These are phyloP conservation scores for Moniliophthora roreri DNA, from an alignment of 1,284 basidiomycete species.

Conservation along the genomic window DNA sequence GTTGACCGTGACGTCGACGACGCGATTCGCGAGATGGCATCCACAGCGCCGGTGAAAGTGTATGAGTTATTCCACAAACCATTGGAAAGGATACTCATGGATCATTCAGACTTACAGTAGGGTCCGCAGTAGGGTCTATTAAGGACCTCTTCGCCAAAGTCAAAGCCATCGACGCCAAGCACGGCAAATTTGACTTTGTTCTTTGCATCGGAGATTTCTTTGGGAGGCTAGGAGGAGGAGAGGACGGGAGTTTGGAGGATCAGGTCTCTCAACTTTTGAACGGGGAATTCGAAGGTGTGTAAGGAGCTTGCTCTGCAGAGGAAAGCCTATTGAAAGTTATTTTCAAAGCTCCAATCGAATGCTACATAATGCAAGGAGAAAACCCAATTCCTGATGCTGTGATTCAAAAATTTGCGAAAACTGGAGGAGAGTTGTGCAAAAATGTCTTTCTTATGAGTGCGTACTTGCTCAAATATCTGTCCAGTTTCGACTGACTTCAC, in stretches of 20 bases:
- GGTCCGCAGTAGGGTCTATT: slow-evolving; percentile 81
- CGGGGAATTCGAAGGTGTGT: slow-evolving; percentile 64
- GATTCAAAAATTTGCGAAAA: slow-evolving; percentile 71
- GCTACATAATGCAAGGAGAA: slow-evolving; percentile 90
- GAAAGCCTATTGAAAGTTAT: slow-evolving; percentile 6
- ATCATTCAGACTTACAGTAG: slow-evolving; percentile 74
- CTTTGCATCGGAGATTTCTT: slow-evolving; percentile 94
- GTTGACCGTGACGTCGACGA: neutral
- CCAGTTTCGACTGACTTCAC: slow-evolving; percentile 3
- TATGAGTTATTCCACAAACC: slow-evolving; percentile 23
- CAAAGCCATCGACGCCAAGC: slow-evolving; percentile 85
- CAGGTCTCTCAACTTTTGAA: slow-evolving; percentile 63
- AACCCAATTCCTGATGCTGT: slow-evolving; percentile 71
- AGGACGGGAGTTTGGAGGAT: slow-evolving; percentile 29
- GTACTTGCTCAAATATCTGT: slow-evolving; percentile 25
- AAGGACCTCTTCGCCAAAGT: slow-evolving; percentile 79
- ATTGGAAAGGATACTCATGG: neutral
- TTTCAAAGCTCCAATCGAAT: slow-evolving; percentile 76
- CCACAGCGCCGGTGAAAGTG: slow-evolving; percentile 39
- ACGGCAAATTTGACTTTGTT: slow-evolving; percentile 91
- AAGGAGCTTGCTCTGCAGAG: slow-evolving; percentile 1
- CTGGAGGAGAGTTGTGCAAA: slow-evolving; percentile 75
- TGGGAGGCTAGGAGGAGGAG: slow-evolving; percentile 47
- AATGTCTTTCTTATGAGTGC: slow-evolving; percentile 85
- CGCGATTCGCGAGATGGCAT: slow-evolving; percentile 2